Percentiles rank a stretch among this genome's conserved stretches.
phyloP scores from a whole-genome alignment of 75 land plant species.

The Azolla pinnata region DNA sequence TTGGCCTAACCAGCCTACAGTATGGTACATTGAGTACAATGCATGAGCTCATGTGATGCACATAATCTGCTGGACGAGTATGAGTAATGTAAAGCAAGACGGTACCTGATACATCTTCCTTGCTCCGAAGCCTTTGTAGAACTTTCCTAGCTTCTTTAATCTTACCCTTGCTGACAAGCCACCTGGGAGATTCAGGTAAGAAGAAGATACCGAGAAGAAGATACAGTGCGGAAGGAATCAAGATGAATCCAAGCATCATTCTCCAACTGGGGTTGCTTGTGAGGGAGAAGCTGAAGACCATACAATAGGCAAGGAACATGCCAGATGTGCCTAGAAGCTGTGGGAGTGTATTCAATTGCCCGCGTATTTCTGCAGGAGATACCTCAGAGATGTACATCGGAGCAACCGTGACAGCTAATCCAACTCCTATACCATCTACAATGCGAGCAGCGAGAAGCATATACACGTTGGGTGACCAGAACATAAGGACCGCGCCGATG shows the following conservation, averaged over 20 bases:
- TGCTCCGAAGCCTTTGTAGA: slow-evolving; percentile 61
- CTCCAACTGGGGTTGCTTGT: slow-evolving; percentile 60
- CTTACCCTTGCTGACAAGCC: slow-evolving; percentile 93
- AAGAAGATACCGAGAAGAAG: slow-evolving; percentile 46
- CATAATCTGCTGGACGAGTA: neutral
- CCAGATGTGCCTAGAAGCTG: slow-evolving; percentile 74
- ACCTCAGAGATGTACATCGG: slow-evolving; percentile 69
- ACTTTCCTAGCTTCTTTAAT: slow-evolving; percentile 69
- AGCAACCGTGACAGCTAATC: slow-evolving; percentile 58
- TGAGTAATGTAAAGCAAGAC: neutral
- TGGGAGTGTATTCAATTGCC: slow-evolving; percentile 68
- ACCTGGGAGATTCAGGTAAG: slow-evolving; percentile 90
- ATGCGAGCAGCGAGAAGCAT: slow-evolving; percentile 49
- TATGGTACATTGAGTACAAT: neutral
- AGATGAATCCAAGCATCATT: slow-evolving; percentile 69
- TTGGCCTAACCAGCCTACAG: neutral
- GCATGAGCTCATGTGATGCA: neutral
- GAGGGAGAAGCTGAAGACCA: slow-evolving; percentile 82
- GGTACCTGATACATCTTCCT: slow-evolving; percentile 81
- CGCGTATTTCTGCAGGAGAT: slow-evolving; percentile 67
- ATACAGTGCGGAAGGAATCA: slow-evolving; percentile 51
- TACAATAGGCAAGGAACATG: slow-evolving; percentile 78
- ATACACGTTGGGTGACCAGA: slow-evolving; percentile 70
- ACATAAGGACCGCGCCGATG: slow-evolving; percentile 50
- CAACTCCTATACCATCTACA: slow-evolving; percentile 59